Base-by-base conservation (phyloP, 2,329 filamentous ascomycete genomes). In the Botrytis galanthina region DNA sequence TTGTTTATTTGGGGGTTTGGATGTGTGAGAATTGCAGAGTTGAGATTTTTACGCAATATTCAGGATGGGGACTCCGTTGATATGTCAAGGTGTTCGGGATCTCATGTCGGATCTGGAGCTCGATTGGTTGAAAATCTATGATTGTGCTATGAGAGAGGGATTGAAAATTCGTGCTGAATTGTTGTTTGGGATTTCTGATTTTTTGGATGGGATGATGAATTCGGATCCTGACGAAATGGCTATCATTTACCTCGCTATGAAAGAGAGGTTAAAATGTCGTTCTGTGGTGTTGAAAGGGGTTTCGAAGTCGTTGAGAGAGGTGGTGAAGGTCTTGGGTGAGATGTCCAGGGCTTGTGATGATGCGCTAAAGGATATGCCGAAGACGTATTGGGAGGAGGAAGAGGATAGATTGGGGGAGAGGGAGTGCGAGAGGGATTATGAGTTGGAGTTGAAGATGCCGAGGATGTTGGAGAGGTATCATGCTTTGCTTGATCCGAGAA, bases 11-110 rank as follows among this genome's bases (percentile, higher is more conserved):
- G 44, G 44, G 20, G 8, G 20, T 20, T 46, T 3, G 44, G 18
- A 9, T 46, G 18, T 46, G 44, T 46, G 20, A 1, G 26, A 1
- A 0, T 10, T 26, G 4, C 20, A 4, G 46, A 26, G 20, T 26
- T 26, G 46, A 10, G 20, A 26, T 48, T 26, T 1, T 9, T 0
- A 10, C 26, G 0, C 3, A 0, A 22, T 18, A 3, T 29, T 29
- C 51, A 54, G 0, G 3, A 29, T 29, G 51, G n/a, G 2, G 7
- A 10, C 16, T 1, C 14, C 5, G 6, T 54, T 54, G 14, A 54
- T 0, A n/a, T 8, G 1, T 54, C 5, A 26, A 1, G 51, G 2
- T 0, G 1, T 54, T 29, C 12, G n/a, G 8, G 26, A 29, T 16
- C 14, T 51, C 48, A 51, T 51, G 48, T 14, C 48, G 10, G 26